These are phyloP conservation scores for Wilcoxina mikolae DNA, from an alignment of 495 filamentous ascomycete genomes.

Conservation along the genomic window DNA sequence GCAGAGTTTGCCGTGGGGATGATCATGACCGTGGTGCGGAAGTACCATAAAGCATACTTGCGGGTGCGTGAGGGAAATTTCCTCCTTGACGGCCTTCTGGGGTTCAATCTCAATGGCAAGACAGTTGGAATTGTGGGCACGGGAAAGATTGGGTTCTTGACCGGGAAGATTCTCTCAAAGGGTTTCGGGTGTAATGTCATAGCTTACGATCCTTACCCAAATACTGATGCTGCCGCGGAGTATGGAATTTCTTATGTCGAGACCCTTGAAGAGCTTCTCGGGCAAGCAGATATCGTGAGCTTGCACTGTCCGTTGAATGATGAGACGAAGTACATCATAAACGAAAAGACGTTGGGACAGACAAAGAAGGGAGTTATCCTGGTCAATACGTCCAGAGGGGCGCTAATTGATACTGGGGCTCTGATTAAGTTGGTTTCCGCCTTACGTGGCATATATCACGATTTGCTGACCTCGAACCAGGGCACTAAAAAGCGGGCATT, in stretches of 20 bases:
- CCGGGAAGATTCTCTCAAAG: slow-evolving; percentile 39
- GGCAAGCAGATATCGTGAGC: slow-evolving; percentile 43
- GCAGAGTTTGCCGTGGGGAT: slow-evolving; percentile 57
- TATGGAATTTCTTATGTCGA: slow-evolving; percentile 40
- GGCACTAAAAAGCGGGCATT: slow-evolving; percentile 42
- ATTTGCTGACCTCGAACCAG: slow-evolving; percentile 9
- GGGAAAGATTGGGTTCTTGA: slow-evolving; percentile 40
- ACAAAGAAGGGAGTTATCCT: slow-evolving; percentile 49
- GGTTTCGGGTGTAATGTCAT: slow-evolving; percentile 51
- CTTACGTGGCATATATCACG: not conserved
- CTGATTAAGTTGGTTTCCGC: slow-evolving; percentile 34
- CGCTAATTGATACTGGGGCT: slow-evolving; percentile 43
- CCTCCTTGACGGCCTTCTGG: slow-evolving; percentile 48
- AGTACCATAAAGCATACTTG: slow-evolving; percentile 56
- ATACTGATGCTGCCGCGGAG: slow-evolving; percentile 33
- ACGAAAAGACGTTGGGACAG: slow-evolving; percentile 35
- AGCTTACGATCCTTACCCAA: slow-evolving; percentile 42
- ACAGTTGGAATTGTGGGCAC: slow-evolving; percentile 44
- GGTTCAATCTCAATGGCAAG: slow-evolving; percentile 45
- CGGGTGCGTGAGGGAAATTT: slow-evolving; percentile 62
- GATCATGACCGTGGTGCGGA: slow-evolving; percentile 53
- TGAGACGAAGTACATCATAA: slow-evolving; percentile 46
- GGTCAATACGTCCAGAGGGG: slow-evolving; percentile 53
- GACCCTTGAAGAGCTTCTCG: slow-evolving; percentile 39
- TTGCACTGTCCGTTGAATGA: slow-evolving; percentile 52